phyloP scores from a whole-genome alignment of 2,329 filamentous ascomycete species.

The Microdochium bolleyi region DNA sequence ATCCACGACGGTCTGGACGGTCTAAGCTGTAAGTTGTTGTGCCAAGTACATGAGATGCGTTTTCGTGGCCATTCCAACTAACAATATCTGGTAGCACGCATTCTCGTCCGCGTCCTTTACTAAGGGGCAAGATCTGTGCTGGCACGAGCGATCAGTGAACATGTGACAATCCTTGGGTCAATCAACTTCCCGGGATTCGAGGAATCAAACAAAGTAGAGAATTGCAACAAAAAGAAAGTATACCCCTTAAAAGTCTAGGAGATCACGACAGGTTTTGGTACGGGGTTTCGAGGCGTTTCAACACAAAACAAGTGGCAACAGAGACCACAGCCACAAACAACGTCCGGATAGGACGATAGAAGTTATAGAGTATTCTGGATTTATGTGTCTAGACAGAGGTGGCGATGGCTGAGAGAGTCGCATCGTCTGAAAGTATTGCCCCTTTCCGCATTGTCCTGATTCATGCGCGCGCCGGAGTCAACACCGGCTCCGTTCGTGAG shows the following conservation, averaged over 20 bases:
- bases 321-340: neutral
- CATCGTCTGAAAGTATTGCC: no score
- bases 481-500: no score
- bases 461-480: no score
- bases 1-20: slow-evolving; percentile 77
- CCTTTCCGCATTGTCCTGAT: no score
- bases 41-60: neutral
- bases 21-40: slow-evolving; percentile 58
- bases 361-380: no score
- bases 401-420: no score
- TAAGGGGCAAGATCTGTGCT: slow-evolving; percentile 14
- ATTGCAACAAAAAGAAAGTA: neutral
- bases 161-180: neutral
- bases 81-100: slow-evolving; percentile 20
- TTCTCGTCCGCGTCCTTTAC: slow-evolving; percentile 29
- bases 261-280: neutral
- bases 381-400: no score
- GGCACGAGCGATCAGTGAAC: no score
- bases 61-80: neutral
- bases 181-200: neutral
- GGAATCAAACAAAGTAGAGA: neutral
- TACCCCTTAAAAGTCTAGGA: neutral
- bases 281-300: neutral
- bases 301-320: neutral
- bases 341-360: no score